phyloP scores from a whole-genome alignment of 2,329 filamentous ascomycete species.

The Penicillium sp. region DNA sequence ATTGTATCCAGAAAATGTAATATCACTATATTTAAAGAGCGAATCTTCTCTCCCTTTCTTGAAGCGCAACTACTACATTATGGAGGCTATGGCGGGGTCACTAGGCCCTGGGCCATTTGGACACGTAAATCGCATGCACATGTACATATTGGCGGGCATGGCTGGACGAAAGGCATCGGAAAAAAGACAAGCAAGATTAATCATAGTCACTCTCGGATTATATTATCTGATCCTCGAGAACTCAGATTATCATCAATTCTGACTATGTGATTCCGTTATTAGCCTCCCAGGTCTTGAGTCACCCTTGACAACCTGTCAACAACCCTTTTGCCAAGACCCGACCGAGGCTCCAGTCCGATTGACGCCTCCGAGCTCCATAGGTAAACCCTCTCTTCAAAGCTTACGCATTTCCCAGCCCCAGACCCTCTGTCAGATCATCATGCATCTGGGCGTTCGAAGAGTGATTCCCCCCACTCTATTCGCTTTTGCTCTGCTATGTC shows the following conservation, averaged over 20 bases:
- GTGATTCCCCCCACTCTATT: slow-evolving; percentile 31
- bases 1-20: not conserved
- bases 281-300: not conserved
- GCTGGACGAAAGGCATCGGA: not conserved
- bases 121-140: not conserved
- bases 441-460: slow-evolving; percentile 30
- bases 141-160: not conserved
- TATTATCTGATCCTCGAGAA: not conserved
- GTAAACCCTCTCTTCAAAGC: slow-evolving; percentile 18
- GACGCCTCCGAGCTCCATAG: slow-evolving; percentile 25
- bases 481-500: slow-evolving; percentile 38
- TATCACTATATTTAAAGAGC: not conserved
- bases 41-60: not conserved
- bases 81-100: not conserved
- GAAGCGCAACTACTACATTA: no score
- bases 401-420: slow-evolving; percentile 24
- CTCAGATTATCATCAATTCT: not conserved
- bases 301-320: slow-evolving; percentile 6
- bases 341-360: slow-evolving; percentile 17
- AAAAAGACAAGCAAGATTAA: not conserved
- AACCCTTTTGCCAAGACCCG: slow-evolving; percentile 26
- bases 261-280: not conserved
- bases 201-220: not conserved
- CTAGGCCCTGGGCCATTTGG: not conserved
- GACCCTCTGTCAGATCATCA: slow-evolving; percentile 28